phyloP scores from a whole-genome alignment of 805 yeast genomes.

The Saccharomycopsis capsularis region DNA sequence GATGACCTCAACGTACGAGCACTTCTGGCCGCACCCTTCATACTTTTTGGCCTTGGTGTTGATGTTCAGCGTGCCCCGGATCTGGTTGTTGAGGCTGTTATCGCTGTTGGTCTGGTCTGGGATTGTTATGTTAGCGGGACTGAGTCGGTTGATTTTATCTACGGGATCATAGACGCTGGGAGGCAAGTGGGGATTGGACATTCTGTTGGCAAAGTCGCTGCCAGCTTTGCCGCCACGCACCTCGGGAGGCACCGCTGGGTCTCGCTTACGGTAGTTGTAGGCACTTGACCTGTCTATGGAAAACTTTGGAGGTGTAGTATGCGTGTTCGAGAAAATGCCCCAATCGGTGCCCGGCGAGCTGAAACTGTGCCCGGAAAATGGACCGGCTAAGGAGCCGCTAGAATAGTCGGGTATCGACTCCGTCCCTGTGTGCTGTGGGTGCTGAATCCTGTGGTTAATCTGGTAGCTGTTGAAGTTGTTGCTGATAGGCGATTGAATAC shows the following conservation, averaged over 20 bases:
- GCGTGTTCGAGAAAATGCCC: background rate
- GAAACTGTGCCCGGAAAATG: background rate
- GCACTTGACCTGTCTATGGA: too few relatives aligned
- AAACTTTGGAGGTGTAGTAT: background rate
- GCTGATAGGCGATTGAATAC: background rate
- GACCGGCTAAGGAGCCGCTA: background rate
- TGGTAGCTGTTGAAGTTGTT: background rate
- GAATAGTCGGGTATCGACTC: background rate
- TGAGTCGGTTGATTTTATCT: slow-evolving; percentile 1
- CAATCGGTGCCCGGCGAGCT: background rate
- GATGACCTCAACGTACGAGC: slow-evolving; percentile 16
- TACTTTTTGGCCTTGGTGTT: background rate
- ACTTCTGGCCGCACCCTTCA: slow-evolving; percentile 16
- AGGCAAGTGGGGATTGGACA: slow-evolving; percentile 19
- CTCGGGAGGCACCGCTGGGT: slow-evolving; percentile 1
- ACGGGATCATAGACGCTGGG: slow-evolving; percentile 9
- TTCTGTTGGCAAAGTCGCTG: background rate
- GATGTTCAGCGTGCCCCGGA: background rate
- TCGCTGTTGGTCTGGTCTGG: background rate
- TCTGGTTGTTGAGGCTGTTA: background rate
- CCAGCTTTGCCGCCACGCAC: slow-evolving; percentile 3
- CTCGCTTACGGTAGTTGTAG: background rate
- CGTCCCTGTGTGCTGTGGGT: background rate
- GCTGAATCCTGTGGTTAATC: too few relatives aligned
- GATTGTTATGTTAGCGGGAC: too few relatives aligned